Evolutionary conservation across 352 stramenopile species (phyloP), one percentile per base, ranked within the genome.

Genomic region (Pythium biforme): DNA sequence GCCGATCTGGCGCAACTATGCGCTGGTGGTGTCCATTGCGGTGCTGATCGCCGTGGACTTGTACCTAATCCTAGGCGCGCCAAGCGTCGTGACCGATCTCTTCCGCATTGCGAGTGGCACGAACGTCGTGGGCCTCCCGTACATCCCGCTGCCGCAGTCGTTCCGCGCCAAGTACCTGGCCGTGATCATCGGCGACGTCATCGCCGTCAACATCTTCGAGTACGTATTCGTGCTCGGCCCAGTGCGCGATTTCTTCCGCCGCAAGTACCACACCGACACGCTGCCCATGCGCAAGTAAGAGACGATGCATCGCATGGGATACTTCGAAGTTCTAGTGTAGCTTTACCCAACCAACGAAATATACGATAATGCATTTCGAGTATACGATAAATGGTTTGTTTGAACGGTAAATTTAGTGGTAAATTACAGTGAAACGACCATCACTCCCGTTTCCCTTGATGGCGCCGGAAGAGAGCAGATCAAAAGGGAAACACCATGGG

Each of bases 101-200:
- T 81, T 83, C 62, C 73, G 75, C 7, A 76, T 83, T 41, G 73
- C 70, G 5, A 79, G 63, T 39, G 56, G 57, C 49, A 80, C 75
- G 7, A 83, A 81, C 39, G 75, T 81, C 19, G 61, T 84, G 33
- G 77, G 75, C 4, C 48, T 84, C 14, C 75, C 77, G 7, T 66
- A 82, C 41, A 84, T 84, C 37, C 75, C 77, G 2, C 70, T 82
- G 69, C 77, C 77, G 1, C 20, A 59, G 11, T 47, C 55, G 5
- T 83, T 84, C 66, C 64, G 75, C 51, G 26, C 20, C 25, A 67
- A 83, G 55, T 70, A 77, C 48, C 66, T 83, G 11, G 41, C 49
- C 19, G 49, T 86, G 15, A 51, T 79, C 6, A 15, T 78, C 4
- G 70, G 56, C 14, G 79, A 86, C 48, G 59, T 77, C 20, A 22